Evolutionary conservation across 2,329 filamentous ascomycete genomes (phyloP).

Genomic region (Lasiodiplodia gonubiensis): DNA sequence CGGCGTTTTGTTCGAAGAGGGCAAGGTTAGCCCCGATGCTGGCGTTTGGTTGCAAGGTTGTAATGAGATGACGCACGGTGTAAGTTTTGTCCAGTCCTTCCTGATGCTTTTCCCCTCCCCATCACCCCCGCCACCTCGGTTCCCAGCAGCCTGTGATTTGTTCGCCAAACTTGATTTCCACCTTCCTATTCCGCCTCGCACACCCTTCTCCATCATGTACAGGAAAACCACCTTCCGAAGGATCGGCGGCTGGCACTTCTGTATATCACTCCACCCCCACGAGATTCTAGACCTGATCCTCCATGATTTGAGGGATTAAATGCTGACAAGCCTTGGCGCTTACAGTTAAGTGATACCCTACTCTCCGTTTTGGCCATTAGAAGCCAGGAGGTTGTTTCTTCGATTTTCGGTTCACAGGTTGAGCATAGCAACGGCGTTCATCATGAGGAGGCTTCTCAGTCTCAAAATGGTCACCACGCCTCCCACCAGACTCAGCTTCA

Average conservation of each 20-base stretch:
- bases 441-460: conserved; percentile 18
- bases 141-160: background rate
- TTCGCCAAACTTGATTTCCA: background rate
- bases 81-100: conserved; percentile 57
- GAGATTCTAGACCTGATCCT: background rate
- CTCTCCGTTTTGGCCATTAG: conserved; percentile 78
- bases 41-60: conserved; percentile 94
- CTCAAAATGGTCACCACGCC: conserved; percentile 19
- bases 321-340: conserved; percentile 23
- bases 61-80: conserved; percentile 89
- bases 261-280: background rate
- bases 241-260: background rate
- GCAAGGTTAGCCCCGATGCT: conserved; percentile 71
- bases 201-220: background rate
- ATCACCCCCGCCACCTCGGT: conserved; percentile 11
- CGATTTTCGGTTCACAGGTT: conserved; percentile 63
- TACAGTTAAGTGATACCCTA: conserved; percentile 77
- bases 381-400: conserved; percentile 77
- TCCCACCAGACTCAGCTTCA: conserved; percentile 21
- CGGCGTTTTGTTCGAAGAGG: conserved; percentile 71
- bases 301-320: background rate
- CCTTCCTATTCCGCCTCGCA: conserved; percentile 8
- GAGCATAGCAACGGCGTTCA: conserved; percentile 25
- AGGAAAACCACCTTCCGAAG: background rate
- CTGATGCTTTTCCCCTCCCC: background rate